These are phyloP conservation scores for Suzukiozyma palmioleophila DNA, from an alignment of 1,139 yeast genomes.

Conservation along the genomic window DNA sequence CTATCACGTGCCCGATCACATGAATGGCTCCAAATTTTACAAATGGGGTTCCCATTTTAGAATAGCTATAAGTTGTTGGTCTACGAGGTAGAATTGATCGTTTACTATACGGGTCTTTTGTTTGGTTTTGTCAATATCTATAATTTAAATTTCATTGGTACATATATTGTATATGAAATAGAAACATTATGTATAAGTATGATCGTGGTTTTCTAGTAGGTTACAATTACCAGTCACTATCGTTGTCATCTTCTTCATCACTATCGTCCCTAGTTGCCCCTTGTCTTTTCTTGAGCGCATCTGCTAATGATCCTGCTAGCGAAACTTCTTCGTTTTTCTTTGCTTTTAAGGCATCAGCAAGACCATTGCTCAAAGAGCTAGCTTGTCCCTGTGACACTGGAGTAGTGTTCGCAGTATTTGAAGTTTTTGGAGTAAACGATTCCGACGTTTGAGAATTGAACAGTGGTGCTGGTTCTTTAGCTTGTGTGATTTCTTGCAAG, in stretches of 20 bases:
- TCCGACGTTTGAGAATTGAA: constrained; percentile 16
- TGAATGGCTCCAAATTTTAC: no score
- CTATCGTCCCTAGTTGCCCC: constrained; percentile 71
- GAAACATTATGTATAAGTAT: neutral
- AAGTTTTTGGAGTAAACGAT: constrained; percentile 36
- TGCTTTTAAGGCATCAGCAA: constrained; percentile 72
- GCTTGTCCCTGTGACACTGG: constrained; percentile 4
- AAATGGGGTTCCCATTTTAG: no score
- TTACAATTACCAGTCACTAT: constrained; percentile 32
- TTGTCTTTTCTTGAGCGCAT: constrained; percentile 81
- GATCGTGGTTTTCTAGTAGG: neutral
- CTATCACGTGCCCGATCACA: no score
- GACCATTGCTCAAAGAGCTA: constrained; percentile 48
- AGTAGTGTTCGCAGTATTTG: constrained; percentile 14
- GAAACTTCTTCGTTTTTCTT: constrained; percentile 60
- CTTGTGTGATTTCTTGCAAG: constrained; percentile 60
- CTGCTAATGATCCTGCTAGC: constrained; percentile 84
- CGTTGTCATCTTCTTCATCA: constrained; percentile 75
- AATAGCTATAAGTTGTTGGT: no score
- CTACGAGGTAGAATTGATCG: no score
- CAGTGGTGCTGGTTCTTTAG: constrained; percentile 15
- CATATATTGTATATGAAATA: neutral
- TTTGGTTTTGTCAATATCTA: no score
- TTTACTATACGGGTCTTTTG: no score
- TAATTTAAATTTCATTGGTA: constrained; percentile 21